Percentiles rank a stretch among this genome's conserved stretches.
These are phyloP conservation scores for Nannizziopsis arthrosporioides DNA, from an alignment of 2,329 filamentous ascomycete species.

Conservation along the genomic window DNA sequence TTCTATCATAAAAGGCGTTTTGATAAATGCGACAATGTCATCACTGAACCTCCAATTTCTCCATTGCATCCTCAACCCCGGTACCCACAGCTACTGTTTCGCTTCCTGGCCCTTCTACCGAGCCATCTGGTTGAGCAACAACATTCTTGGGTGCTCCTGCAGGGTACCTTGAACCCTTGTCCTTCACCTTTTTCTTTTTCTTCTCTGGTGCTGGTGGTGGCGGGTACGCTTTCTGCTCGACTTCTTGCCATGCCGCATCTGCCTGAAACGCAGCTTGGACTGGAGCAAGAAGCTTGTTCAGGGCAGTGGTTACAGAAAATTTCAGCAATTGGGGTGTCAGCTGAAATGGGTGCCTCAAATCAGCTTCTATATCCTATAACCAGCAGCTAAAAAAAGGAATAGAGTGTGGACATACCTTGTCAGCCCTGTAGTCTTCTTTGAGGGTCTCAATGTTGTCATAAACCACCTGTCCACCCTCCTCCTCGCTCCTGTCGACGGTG, in stretches of 20 bases:
- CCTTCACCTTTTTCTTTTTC: constrained; percentile 62
- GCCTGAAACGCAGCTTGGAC: constrained; percentile 63
- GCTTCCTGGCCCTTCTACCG: constrained; percentile 9
- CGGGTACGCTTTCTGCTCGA: constrained; percentile 72
- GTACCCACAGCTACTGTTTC: constrained; percentile 6
- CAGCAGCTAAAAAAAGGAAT: background rate
- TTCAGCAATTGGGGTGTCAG: constrained; percentile 82
- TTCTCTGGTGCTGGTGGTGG: constrained; percentile 53
- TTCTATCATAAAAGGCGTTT: background rate
- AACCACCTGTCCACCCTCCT: constrained; percentile 57
- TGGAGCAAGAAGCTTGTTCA: constrained; percentile 63
- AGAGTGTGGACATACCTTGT: constrained; percentile 48
- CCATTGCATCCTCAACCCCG: constrained; percentile 11
- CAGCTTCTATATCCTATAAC: background rate
- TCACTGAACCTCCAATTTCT: constrained; percentile 5
- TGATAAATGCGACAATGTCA: background rate
- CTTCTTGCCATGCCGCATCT: constrained; percentile 66
- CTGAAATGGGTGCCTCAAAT: constrained; percentile 28
- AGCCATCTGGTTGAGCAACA: constrained; percentile 10
- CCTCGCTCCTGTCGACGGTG: constrained; percentile 50
- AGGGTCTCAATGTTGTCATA: constrained; percentile 67
- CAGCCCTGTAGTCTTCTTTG: constrained; percentile 66
- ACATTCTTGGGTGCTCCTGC: constrained; percentile 17
- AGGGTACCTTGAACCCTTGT: constrained; percentile 57
- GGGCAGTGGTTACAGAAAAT: constrained; percentile 61